phyloP scores from a whole-genome alignment of 164 flowering plant species.

The Kingdonia uniflora region DNA sequence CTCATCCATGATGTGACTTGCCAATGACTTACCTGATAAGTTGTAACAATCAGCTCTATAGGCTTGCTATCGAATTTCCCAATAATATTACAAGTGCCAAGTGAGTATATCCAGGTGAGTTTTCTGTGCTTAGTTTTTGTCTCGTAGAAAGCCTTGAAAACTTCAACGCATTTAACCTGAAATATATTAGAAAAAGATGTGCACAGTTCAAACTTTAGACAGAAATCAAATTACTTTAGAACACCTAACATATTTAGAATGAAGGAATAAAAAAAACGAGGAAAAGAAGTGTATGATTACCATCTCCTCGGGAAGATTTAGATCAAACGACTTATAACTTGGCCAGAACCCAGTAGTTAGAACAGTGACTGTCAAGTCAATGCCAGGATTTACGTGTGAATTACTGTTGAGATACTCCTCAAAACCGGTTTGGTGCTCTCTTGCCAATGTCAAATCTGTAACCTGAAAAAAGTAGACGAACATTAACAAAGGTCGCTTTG shows the following conservation, averaged over 20 bases:
- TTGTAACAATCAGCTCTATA: slow-evolving; percentile 75
- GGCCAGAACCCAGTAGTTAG: slow-evolving; percentile 95
- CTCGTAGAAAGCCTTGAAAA: slow-evolving; percentile 75
- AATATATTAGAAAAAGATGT: background rate
- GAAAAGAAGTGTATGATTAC: slow-evolving; percentile 18
- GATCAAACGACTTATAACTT: slow-evolving; percentile 82
- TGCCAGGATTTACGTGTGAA: slow-evolving; percentile 62
- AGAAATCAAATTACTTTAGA: background rate
- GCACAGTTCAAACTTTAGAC: background rate
- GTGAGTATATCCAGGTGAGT: slow-evolving; percentile 88
- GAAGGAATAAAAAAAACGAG: background rate
- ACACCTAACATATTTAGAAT: background rate
- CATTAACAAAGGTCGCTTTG: background rate
- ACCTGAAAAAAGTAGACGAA: slow-evolving; percentile 32
- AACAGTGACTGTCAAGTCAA: slow-evolving; percentile 87
- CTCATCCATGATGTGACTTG: background rate
- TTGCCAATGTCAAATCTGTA: slow-evolving; percentile 79
- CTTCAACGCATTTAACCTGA: slow-evolving; percentile 80
- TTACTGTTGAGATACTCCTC: slow-evolving; percentile 59
- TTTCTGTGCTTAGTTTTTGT: slow-evolving; percentile 82
- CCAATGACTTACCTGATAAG: slow-evolving; percentile 58
- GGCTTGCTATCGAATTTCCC: slow-evolving; percentile 78
- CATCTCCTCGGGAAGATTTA: slow-evolving; percentile 86
- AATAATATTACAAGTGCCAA: slow-evolving; percentile 74
- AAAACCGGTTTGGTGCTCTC: slow-evolving; percentile 69